phyloP scores from a whole-genome alignment of 2,329 filamentous ascomycete species.

The Ceratocystis cacaofunesta region DNA sequence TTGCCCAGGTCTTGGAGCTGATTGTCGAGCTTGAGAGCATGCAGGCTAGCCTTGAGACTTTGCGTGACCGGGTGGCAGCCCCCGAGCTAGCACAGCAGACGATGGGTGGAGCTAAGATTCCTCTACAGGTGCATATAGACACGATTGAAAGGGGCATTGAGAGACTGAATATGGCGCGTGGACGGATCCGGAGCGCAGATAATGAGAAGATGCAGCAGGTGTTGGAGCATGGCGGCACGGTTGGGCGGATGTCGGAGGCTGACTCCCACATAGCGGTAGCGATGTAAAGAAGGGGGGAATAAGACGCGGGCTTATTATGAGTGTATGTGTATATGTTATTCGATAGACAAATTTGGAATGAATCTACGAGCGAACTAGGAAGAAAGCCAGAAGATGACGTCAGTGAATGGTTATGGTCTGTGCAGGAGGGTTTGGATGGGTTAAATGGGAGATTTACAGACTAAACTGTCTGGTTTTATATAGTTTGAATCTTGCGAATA shows the following conservation, averaged over 20 bases:
- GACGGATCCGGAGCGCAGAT: slow-evolving; percentile 43
- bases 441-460: background rate
- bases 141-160: slow-evolving; percentile 60
- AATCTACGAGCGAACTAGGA: background rate
- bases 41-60: slow-evolving; percentile 51
- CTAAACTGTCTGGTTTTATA: background rate
- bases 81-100: slow-evolving; percentile 44
- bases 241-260: slow-evolving; percentile 19
- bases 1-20: slow-evolving; percentile 52
- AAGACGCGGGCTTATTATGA: background rate
- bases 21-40: slow-evolving; percentile 62
- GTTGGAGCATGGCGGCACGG: slow-evolving; percentile 29
- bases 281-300: background rate
- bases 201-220: slow-evolving; percentile 41
- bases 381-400: background rate
- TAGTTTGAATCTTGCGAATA: background rate
- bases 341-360: slow-evolving; percentile 9
- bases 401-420: background rate
- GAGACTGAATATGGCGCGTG: slow-evolving; percentile 49
- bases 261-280: background rate
- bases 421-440: background rate
- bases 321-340: slow-evolving; percentile 1
- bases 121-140: slow-evolving; percentile 59
- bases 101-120: slow-evolving; percentile 30
- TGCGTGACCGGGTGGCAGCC: slow-evolving; percentile 54